Evolutionary conservation across 2,329 filamentous ascomycete species (phyloP), one percentile per base, ranked within the genome.

Genomic region (Paecilomyces fulvus): DNA sequence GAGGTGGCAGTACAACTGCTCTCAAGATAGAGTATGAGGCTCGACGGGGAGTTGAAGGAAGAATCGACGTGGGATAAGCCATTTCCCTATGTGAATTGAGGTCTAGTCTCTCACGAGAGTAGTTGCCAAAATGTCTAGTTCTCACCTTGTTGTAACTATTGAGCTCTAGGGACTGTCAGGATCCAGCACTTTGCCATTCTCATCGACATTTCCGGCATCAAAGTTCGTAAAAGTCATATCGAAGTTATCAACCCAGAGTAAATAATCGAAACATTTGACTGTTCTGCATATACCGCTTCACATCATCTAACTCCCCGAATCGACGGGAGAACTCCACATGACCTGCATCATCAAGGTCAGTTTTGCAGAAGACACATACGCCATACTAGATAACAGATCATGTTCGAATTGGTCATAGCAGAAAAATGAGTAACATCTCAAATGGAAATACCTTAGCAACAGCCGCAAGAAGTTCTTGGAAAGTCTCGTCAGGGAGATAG

Each of bases 241-340:
- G 77, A 56, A 77, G 72, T 6, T 7, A 28, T 7, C 25, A 28
- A 7, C 25, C 7, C 2, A 7, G 25, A 28, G 25, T 28, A 28
- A 28, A 28, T 28, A 7, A 28, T 28, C 7, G 25, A 37, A 12
- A 14, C 59, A 21, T 1, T 3, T 70, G 1, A 67, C 69, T 8
- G 11, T 49, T 23, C 46, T 21, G 17, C 8, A 78, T 68, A 67
- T 79, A 83, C 0, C 77, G 79, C 21, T 67, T 75, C 28, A 82
- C 74, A 62, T 83, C 77, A 67, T 84, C 81, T 0, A 84, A 75
- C 21, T 81, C 78, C 20, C 81, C 83, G 58, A 84, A 77, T 1
- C 70, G 71, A 2, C 63, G 61, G 14, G 78, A 76, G 64, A 84
- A 81, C 6, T 69, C 68, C 30, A 84, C 73, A 61, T 85, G 82